Base-by-base conservation (phyloP, 805 yeast genomes). In the Kodamaea jinghongensis region DNA sequence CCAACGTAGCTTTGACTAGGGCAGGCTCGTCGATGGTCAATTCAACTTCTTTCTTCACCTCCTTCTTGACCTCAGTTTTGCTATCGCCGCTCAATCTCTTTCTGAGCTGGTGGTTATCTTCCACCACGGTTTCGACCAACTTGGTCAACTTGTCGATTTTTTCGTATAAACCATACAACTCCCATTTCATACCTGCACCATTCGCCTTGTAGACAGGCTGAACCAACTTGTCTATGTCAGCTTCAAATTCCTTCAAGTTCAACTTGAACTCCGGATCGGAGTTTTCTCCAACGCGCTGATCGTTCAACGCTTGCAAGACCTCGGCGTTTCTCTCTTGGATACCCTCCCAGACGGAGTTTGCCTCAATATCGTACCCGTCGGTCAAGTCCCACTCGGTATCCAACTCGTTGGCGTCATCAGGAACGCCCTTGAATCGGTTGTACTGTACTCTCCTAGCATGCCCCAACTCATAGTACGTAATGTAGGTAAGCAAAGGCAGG, bases 301-400 rank as follows among this genome's bases (percentile, higher is more conserved):
- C 59, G 38, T 68, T 59, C 20, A 81, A 45, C 36, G 60, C 63
- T 34, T 58, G 56, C 17, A 51, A 49, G 14, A 67, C 56, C 34
- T 70, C 76, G 26, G 65, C 65, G 44, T 65, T 52, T 16, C 69
- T 49, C 40, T 61, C 65, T 41, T 65, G 59, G 36, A 69, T 60
- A 2, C 65, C 67, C 29, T 65, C 71, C 64, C 64, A 58, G 15
- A 67, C 58, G 23, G 43, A 41, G 6, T 46, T 46, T n/a, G 52
- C 54, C 22, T 63, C 70, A n/a, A 49, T 63, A 20, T 60, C 59
- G 46, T 58, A 86, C 0, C 95, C 96, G 60, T 86, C 95, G 6
- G 83, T 75, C 49, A 87, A 67, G 47, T 84, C 87, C 95, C 96
- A 87, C 51, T 83, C 90, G 6, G 81, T 74, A 52, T 87, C 86